A percentile compares a stretch with the other conserved stretches of the same genome.
phyloP scores from a whole-genome alignment of 768 basidiomycete species.

The Tricholoma saponaceum region DNA sequence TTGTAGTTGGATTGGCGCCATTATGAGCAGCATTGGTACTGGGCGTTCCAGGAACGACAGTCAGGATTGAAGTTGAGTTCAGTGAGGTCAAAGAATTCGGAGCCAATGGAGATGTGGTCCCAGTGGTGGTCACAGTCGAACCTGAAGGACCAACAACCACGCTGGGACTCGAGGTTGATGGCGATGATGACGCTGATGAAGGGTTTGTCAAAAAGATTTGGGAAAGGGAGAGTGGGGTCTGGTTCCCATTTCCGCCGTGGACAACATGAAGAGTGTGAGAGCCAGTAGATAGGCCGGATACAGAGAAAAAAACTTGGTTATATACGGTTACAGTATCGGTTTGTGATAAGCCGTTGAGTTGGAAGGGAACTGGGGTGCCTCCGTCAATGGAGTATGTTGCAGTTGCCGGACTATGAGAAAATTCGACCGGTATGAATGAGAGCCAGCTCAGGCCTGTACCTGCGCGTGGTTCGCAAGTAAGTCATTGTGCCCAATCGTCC shows the following conservation, averaged over 20 bases:
- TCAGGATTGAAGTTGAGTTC: neutral
- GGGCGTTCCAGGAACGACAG: neutral
- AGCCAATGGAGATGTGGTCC: neutral
- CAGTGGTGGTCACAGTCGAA: neutral
- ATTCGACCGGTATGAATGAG: neutral
- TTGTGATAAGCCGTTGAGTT: neutral
- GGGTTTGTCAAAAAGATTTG: slow-evolving; percentile 5
- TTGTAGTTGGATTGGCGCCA: neutral
- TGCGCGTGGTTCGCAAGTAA: neutral
- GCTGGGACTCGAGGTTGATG: neutral
- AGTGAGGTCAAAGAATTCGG: neutral
- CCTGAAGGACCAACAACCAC: neutral
- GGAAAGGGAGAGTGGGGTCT: slow-evolving; percentile 17
- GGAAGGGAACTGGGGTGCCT: neutral
- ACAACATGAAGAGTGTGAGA: slow-evolving; percentile 18
- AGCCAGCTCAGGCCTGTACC: neutral
- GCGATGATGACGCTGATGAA: neutral
- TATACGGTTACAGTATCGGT: slow-evolving; percentile 9
- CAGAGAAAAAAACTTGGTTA: slow-evolving; percentile 17
- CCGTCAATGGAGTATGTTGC: slow-evolving; percentile 4
- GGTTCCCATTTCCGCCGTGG: slow-evolving; percentile 10
- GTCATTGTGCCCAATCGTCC: neutral
- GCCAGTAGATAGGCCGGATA: slow-evolving; percentile 10
- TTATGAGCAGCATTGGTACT: neutral
- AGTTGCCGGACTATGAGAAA: neutral